Percentiles rank a stretch among this genome's conserved stretches.
phyloP scores from a whole-genome alignment of 2,329 filamentous ascomycete species.

The Apiospora kogelbergensis region DNA sequence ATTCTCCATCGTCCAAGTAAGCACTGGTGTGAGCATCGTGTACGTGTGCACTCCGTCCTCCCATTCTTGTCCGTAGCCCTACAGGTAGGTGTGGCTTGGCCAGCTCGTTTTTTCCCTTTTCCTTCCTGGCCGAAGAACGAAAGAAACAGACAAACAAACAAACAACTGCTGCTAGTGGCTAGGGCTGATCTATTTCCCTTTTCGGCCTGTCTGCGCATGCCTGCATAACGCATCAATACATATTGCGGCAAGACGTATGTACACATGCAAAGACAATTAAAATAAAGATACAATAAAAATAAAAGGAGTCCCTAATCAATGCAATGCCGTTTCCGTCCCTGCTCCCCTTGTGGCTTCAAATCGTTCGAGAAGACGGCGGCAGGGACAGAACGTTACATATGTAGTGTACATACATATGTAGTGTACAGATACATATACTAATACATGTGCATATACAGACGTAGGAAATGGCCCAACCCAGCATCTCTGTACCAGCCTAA shows the following conservation, averaged over 20 bases:
- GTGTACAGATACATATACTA: too few species aligned
- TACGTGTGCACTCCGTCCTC: too few species aligned
- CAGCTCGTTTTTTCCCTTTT: too few species aligned
- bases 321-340: too few species aligned
- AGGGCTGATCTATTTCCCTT: not conserved
- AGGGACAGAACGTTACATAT: not conserved
- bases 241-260: too few species aligned
- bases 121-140: not conserved
- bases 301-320: too few species aligned
- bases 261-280: too few species aligned
- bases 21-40: not conserved
- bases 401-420: too few species aligned
- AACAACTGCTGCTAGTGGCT: not conserved
- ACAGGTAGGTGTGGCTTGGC: not conserved
- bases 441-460: too few species aligned
- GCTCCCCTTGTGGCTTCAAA: not conserved
- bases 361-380: not conserved
- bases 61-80: too few species aligned
- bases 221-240: constrained; percentile 1
- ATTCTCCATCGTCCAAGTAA: not conserved
- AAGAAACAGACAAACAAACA: not conserved
- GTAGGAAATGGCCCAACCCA: not conserved
- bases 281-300: too few species aligned
- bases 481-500: not conserved
- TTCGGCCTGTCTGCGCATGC: not conserved